phyloP scores from a whole-genome alignment of 352 stramenopile genomes.

The Peronospora farinosa region DNA sequence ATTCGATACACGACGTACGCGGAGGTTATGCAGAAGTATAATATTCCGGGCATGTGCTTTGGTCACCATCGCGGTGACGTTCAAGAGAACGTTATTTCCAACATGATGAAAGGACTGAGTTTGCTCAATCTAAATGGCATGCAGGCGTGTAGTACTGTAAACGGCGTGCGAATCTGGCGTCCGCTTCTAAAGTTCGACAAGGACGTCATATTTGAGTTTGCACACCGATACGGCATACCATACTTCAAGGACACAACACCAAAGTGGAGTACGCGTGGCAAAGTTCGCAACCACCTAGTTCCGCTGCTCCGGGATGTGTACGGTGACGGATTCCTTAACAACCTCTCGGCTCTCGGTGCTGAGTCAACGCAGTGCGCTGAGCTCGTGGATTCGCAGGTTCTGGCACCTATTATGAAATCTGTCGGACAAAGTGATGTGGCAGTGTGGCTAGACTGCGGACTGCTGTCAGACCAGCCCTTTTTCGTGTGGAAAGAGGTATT shows the following conservation, averaged over 20 bases:
- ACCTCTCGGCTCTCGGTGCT: conserved; percentile 68
- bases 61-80: conserved; percentile 96
- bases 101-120: conserved; percentile 93
- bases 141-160: conserved; percentile 73
- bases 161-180: conserved; percentile 84
- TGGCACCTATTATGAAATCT: conserved; percentile 54
- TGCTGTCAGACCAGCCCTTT: conserved; percentile 52
- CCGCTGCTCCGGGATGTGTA: conserved; percentile 94
- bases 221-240: conserved; percentile 91
- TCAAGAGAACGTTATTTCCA: conserved; percentile 97
- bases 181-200: conserved; percentile 93
- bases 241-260: conserved; percentile 98
- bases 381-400: conserved; percentile 49
- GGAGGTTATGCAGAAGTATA: conserved; percentile 64
- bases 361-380: conserved; percentile 78
- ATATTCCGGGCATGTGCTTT: conserved; percentile 89
- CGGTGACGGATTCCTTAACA: conserved; percentile 82
- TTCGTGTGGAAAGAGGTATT: conserved; percentile 88
- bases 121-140: conserved; percentile 93
- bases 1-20: conserved; percentile 92
- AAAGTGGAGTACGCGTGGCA: conserved; percentile 94
- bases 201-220: conserved; percentile 91
- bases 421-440: conserved; percentile 54
- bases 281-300: conserved; percentile 91
- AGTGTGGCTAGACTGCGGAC: conserved; percentile 64